A percentile compares a stretch with the other conserved stretches of the same genome.
phyloP scores from a whole-genome alignment of 2,329 filamentous ascomycete species.

The Paraphaeosphaeria minitans region DNA sequence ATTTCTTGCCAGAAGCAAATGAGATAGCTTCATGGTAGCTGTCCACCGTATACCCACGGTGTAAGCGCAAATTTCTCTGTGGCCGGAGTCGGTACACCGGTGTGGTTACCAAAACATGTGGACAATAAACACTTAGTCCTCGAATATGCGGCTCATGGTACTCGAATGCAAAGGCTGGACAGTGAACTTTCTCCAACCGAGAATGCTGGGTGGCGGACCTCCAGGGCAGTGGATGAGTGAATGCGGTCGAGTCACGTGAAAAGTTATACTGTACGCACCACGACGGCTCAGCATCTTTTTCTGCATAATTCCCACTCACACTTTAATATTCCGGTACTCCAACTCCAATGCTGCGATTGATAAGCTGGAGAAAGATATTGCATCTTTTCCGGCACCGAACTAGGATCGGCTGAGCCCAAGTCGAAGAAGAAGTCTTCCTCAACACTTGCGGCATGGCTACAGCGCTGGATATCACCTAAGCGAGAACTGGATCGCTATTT shows the following conservation, averaged over 20 bases:
- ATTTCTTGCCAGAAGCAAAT: too few species aligned
- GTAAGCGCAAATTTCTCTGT: too few species aligned
- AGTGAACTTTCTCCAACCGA: background rate
- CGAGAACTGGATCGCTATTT: background rate
- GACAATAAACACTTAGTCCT: too few species aligned
- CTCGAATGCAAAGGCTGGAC: too few species aligned
- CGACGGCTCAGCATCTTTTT: too few species aligned
- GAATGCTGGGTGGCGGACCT: background rate
- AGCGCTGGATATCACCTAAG: background rate
- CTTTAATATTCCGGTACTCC: background rate
- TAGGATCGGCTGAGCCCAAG: background rate
- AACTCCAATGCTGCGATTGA: background rate
- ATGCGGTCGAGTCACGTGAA: background rate
- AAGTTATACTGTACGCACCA: background rate
- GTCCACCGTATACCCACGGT: too few species aligned
- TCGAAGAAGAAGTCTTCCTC: too few species aligned
- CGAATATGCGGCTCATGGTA: too few species aligned
- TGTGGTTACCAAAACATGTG: too few species aligned
- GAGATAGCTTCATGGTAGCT: too few species aligned
- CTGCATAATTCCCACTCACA: background rate
- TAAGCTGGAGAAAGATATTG: background rate
- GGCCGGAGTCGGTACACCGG: too few species aligned
- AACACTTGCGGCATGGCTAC: background rate
- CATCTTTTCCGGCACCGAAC: background rate
- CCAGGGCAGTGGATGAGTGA: background rate